Percentiles rank a stretch among this genome's conserved stretches.
Conservation (phyloP, 2,329 filamentous ascomycete genomes). For the Aspergillus amoenus region DNA sequence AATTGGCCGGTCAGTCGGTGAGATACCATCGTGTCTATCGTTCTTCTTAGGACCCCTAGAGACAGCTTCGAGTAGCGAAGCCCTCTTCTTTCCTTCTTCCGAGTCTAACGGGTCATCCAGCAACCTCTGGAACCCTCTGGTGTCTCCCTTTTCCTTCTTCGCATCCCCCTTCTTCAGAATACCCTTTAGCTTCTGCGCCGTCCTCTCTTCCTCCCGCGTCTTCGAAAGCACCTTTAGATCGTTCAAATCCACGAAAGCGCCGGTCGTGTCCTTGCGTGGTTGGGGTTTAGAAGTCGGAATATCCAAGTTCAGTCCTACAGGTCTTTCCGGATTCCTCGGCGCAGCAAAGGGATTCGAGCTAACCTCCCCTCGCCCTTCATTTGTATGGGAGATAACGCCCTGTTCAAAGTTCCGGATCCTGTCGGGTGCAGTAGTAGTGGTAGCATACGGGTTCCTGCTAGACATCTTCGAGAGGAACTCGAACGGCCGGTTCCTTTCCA, state of each 20-base stretch:
- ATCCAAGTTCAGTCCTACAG: constrained; percentile 43
- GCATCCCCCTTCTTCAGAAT: constrained; percentile 21
- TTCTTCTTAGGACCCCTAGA: constrained; percentile 22
- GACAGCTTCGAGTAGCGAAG: constrained; percentile 17
- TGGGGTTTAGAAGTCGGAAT: constrained; percentile 23
- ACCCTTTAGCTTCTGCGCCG: constrained; percentile 22
- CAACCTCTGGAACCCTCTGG: constrained; percentile 21
- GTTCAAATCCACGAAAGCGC: constrained; percentile 37
- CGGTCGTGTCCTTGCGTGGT: constrained; percentile 13
- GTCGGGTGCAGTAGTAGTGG: constrained; percentile 4
- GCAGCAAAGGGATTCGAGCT: constrained; percentile 4
- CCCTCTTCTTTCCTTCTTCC: constrained; percentile 1
- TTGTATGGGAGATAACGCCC: constrained; percentile 10
- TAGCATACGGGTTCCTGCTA: constrained; percentile 17
- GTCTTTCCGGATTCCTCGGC: constrained; percentile 26
- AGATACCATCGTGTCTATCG: constrained; percentile 33
- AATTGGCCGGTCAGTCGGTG: constrained; percentile 46
- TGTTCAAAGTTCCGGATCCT: constrained; percentile 13
- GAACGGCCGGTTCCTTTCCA: constrained; percentile 30
- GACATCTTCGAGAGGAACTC: constrained; percentile 30
- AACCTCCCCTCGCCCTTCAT: background rate
- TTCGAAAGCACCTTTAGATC: constrained; percentile 38
- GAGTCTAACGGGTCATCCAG: constrained; percentile 16
- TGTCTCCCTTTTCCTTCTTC: constrained; percentile 19
- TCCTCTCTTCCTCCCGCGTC: constrained; percentile 33